Evolutionary conservation across 225 moss, liverwort and hornwort species (phyloP).

Genomic region (Pleurozium schreberi): DNA sequence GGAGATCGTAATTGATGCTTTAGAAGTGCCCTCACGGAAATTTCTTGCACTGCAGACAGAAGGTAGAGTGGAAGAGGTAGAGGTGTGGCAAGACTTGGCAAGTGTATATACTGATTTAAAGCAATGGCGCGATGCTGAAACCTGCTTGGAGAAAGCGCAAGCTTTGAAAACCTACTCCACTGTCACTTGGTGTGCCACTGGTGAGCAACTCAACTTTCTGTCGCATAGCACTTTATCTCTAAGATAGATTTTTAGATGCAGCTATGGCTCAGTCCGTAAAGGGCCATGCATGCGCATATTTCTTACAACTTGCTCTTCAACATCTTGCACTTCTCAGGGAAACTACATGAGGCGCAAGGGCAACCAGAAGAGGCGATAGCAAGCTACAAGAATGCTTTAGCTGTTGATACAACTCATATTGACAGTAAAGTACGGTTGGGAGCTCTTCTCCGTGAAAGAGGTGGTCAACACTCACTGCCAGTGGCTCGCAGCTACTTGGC

Average conservation of each 20-base stretch:
- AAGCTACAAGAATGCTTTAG: conserved; percentile 80
- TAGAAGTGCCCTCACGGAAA: neutral
- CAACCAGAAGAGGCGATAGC: conserved; percentile 78
- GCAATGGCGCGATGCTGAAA: conserved; percentile 86
- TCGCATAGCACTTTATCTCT: neutral
- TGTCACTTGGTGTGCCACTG: conserved; percentile 76
- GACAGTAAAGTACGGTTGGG: conserved; percentile 83
- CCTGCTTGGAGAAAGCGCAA: conserved; percentile 86
- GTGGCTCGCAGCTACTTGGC: conserved; percentile 91
- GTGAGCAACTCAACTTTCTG: conserved; percentile 18
- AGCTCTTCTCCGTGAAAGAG: conserved; percentile 57
- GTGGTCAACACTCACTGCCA: conserved; percentile 56
- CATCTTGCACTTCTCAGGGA: conserved; percentile 9
- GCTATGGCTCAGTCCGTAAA: neutral
- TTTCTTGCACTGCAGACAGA: conserved; percentile 33
- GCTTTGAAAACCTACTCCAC: conserved; percentile 52
- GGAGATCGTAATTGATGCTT: neutral
- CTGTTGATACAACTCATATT: conserved; percentile 58
- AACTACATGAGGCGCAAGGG: conserved; percentile 65
- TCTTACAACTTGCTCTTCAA: neutral
- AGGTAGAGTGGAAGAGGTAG: conserved; percentile 71
- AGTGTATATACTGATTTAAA: conserved; percentile 74
- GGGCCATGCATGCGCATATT: neutral
- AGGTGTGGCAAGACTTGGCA: conserved; percentile 93
- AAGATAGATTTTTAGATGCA: neutral